Evolutionary conservation across 768 basidiomycete genomes (phyloP).

Genomic region (Auricularia sp.): DNA sequence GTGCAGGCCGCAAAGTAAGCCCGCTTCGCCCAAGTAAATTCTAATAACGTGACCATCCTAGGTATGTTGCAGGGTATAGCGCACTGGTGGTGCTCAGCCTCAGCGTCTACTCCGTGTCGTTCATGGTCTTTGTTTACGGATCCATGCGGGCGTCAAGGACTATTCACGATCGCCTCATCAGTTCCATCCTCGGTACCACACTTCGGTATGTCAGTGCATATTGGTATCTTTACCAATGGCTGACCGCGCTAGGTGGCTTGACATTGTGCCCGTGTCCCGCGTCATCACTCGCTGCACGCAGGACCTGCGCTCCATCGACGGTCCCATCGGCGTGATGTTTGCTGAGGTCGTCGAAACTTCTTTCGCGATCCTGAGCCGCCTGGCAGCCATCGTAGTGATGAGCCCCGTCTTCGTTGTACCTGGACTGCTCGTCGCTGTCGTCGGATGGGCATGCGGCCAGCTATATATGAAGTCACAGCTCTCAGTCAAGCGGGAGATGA

Average conservation of each 20-base stretch:
- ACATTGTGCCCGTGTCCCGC: conserved; percentile 41
- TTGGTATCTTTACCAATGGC: conserved; percentile 3
- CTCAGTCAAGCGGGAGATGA: conserved; percentile 26
- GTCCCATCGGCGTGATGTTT: conserved; percentile 12
- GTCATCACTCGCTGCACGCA: conserved; percentile 59
- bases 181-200: conserved; percentile 4
- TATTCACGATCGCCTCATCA: conserved; percentile 6
- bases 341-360: conserved; percentile 20
- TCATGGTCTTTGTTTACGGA: conserved; percentile 5
- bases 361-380: conserved; percentile 25
- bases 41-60: too few relatives aligned
- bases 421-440: conserved; percentile 6
- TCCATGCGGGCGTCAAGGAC: conserved; percentile 2
- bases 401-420: conserved; percentile 9
- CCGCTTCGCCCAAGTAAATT: not conserved
- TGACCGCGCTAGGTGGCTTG: conserved; percentile 40
- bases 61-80: too few relatives aligned
- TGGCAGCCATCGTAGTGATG: conserved; percentile 27
- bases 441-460: conserved; percentile 21
- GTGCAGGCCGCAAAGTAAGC: conserved; percentile 2
- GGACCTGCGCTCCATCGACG: conserved; percentile 43
- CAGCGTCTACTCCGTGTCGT: conserved; percentile 25
- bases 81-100: conserved; percentile 24
- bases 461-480: conserved; percentile 28
- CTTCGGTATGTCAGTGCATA: not conserved